These are phyloP conservation scores for Colletotrichum orchidophilum DNA, from an alignment of 2,329 filamentous ascomycete species.

Conservation along the genomic window DNA sequence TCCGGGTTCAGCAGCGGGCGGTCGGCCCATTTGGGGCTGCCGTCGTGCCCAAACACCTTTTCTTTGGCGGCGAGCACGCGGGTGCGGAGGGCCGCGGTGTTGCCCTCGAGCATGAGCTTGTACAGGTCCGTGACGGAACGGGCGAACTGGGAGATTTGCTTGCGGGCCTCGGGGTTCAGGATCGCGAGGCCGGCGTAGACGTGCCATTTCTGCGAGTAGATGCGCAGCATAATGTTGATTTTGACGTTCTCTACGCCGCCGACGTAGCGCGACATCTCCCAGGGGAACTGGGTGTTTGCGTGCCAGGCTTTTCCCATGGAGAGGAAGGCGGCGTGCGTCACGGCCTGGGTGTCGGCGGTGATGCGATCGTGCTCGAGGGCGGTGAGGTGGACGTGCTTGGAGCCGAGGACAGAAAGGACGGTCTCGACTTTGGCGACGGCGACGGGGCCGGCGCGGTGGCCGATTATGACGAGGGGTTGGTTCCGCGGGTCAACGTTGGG, in stretches of 20 bases:
- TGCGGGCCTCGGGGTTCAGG: conserved; percentile 89
- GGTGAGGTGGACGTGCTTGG: conserved; percentile 87
- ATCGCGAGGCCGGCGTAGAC: conserved; percentile 98
- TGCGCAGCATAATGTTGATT: conserved; percentile 96
- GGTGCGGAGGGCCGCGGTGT: conserved; percentile 75
- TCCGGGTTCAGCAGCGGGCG: conserved; percentile 81
- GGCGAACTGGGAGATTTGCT: conserved; percentile 95
- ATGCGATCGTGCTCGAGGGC: conserved; percentile 93
- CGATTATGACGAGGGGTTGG: conserved; percentile 92
- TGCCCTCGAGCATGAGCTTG: conserved; percentile 94
- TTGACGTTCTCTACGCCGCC: conserved; percentile 99
- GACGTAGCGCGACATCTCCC: conserved; percentile 95
- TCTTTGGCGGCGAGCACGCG: conserved; percentile 74
- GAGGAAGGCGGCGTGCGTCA: conserved; percentile 96
- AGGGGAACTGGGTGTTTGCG: conserved; percentile 93
- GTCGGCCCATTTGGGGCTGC: conserved; percentile 66
- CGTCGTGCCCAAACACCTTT: conserved; percentile 75
- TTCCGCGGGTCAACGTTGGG: conserved; percentile 88
- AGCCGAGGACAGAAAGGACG: conserved; percentile 84
- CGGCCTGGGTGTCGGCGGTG: conserved; percentile 97
- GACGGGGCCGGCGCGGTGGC: conserved; percentile 84
- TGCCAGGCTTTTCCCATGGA: conserved; percentile 99
- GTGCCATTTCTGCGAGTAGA: conserved; percentile 99
- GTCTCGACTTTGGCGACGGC: conserved; percentile 82
- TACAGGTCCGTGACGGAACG: conserved; percentile 91